These are phyloP conservation scores for Gonium pectorale DNA, from an alignment of 139 green algal genomes.

Conservation along the genomic window DNA sequence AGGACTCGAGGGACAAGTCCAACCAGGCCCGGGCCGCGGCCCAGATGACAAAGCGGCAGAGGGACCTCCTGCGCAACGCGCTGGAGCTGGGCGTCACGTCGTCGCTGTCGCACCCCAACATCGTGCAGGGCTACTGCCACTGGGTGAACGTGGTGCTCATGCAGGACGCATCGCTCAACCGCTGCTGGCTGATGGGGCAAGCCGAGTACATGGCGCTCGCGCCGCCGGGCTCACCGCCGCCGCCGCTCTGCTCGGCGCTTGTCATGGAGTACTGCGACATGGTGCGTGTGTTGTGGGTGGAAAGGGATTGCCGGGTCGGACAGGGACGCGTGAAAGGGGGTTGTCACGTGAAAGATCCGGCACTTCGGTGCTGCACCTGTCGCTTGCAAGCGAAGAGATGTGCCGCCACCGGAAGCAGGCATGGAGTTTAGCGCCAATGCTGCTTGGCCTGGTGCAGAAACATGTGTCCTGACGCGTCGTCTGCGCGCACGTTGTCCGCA, in stretches of 20 bases:
- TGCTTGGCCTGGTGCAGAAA: too few relatives aligned
- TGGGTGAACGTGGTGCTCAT: constrained; percentile 47
- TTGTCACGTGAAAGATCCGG: too few relatives aligned
- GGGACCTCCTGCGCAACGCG: constrained; percentile 51
- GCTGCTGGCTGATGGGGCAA: constrained; percentile 48
- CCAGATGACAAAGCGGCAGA: constrained; percentile 39
- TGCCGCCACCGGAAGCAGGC: too few relatives aligned
- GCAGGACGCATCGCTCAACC: constrained; percentile 36
- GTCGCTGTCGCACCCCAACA: constrained; percentile 50
- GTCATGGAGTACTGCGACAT: constrained; percentile 50
- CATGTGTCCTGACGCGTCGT: too few relatives aligned
- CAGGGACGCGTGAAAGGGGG: too few relatives aligned
- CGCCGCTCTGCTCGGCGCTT: constrained; percentile 39
- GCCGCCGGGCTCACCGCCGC: constrained; percentile 35
- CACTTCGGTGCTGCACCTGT: too few relatives aligned
- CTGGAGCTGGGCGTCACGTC: constrained; percentile 50
- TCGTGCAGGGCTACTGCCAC: constrained; percentile 49
- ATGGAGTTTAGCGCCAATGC: too few relatives aligned
- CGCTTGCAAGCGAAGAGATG: too few relatives aligned
- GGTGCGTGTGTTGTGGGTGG: constrained; percentile 1
- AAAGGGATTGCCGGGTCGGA: background rate
- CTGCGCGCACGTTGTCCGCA: too few relatives aligned
- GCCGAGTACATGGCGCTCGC: constrained; percentile 45
- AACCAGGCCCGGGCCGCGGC: background rate
- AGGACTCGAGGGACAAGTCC: too few relatives aligned